phyloP scores from a whole-genome alignment of 2,329 filamentous ascomycete genomes.

The Fusarium anthophilum region DNA sequence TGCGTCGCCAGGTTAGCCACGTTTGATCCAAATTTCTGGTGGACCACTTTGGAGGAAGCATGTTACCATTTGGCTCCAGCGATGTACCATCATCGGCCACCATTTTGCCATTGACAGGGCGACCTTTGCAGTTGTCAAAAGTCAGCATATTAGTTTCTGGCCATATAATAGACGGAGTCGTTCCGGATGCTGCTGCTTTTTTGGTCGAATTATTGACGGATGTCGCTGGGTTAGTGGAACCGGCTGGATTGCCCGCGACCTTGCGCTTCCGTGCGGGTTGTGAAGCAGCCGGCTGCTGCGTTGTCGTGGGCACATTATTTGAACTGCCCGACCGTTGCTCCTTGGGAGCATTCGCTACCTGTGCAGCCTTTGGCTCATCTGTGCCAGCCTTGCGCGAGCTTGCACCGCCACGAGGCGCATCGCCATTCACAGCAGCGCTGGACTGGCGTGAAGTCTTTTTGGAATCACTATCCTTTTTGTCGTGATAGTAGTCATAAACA shows the following conservation, averaged over 20 bases:
- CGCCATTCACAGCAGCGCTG: slow-evolving; percentile 51
- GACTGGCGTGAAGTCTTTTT: slow-evolving; percentile 66
- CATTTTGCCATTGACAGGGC: slow-evolving; percentile 79
- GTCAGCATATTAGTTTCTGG: slow-evolving; percentile 87
- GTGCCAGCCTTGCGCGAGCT: slow-evolving; percentile 54
- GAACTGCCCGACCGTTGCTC: slow-evolving; percentile 44
- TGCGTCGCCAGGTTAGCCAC: slow-evolving; percentile 52
- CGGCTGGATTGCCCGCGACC: slow-evolving; percentile 60
- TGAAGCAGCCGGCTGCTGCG: slow-evolving; percentile 59
- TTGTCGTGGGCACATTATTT: slow-evolving; percentile 49
- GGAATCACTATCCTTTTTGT: slow-evolving; percentile 63
- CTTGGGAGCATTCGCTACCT: slow-evolving; percentile 50
- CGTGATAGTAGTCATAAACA: slow-evolving; percentile 73
- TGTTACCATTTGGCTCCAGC: slow-evolving; percentile 82
- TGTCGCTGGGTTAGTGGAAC: slow-evolving; percentile 35
- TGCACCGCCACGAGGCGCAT: slow-evolving; percentile 46
- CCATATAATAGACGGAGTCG: slow-evolving; percentile 52
- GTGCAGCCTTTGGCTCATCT: slow-evolving; percentile 52
- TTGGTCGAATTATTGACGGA: slow-evolving; percentile 38
- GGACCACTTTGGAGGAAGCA: slow-evolving; percentile 20
- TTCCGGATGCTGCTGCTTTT: slow-evolving; percentile 41
- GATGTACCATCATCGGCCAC: slow-evolving; percentile 91
- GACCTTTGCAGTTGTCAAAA: slow-evolving; percentile 77
- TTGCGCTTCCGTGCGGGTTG: slow-evolving; percentile 84
- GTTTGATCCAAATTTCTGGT: slow-evolving; percentile 35